Base-by-base conservation (phyloP, 176 grass and related monocot species). In the Juncus inflexus region DNA sequence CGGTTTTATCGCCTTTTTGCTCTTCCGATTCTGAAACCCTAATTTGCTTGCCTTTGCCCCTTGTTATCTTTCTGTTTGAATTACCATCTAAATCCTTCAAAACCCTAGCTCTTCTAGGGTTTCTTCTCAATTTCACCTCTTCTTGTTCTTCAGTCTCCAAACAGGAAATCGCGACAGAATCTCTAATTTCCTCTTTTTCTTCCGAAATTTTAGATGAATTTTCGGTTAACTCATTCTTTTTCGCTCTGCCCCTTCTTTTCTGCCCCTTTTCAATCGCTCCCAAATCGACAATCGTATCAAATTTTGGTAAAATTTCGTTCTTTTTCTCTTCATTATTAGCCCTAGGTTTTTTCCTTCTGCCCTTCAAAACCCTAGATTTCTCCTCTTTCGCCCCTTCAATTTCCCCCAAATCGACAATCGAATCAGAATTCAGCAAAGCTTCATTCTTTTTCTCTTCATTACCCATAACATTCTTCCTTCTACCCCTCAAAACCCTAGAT, bases 41-140 rank as follows among this genome's bases (percentile, higher is more conserved):
- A 75, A 66, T 35, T 40, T 13, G 28, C 63, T 70, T n/a, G 36
- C 63, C 45, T 37, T 53, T 77, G 3, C 42, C 43, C 40, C 10
- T 13, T 4, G 45, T 63, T 75, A 9, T 52, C 59, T 75, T 52
- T 35, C 43, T 9, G 6, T 1, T 1, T 16, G 50, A 14, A 19
- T 76, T 76, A 35, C 42, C 51, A 37, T 66, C 62, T 37, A 65
- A 4, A 65, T 76, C 62, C 50, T 60, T 67, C 45, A 56, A 59
- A 67, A 28, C 62, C 11, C 51, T 76, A 36, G 61, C 74, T 63
- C 74, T 74, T 45, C 58, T 50, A 53, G 57, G 57, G 37, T 61
- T 61, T 63, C 71, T 62, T 64, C 71, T 62, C 49, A 41, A 47
- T 53, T 40, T 58, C 13, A n/a, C 14, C 74, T 62, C 63, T 55